Percentiles rank a stretch among this genome's conserved stretches.
These are phyloP conservation scores for Psidium friedrichsthalianum DNA, from an alignment of 345 rosid species.

Conservation along the genomic window DNA sequence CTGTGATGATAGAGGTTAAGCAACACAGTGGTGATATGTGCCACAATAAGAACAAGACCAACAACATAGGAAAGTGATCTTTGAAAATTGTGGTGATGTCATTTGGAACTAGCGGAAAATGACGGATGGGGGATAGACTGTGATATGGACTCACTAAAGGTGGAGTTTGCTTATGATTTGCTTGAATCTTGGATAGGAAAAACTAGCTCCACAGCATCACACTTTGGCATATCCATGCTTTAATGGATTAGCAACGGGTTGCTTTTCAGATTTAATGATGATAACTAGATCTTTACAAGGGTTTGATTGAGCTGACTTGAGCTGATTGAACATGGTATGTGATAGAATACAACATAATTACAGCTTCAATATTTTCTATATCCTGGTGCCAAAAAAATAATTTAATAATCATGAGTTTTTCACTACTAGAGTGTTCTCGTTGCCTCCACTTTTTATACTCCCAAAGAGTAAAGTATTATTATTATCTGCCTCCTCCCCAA, in stretches of 20 bases:
- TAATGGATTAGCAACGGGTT: neutral
- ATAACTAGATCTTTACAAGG: neutral
- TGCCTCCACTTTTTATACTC: neutral
- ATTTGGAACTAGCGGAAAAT: neutral
- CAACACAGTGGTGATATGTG: neutral
- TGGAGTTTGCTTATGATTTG: neutral
- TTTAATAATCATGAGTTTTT: neutral
- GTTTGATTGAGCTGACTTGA: neutral
- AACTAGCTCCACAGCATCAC: neutral
- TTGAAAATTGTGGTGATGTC: neutral
- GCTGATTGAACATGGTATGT: neutral
- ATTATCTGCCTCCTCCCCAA: neutral
- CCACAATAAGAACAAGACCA: neutral
- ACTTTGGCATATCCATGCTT: neutral
- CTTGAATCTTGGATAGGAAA: neutral
- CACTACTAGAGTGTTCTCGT: neutral
- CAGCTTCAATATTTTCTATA: neutral
- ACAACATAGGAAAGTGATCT: neutral
- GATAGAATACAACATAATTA: neutral
- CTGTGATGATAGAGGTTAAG: neutral
- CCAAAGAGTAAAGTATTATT: neutral
- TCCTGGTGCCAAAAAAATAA: neutral
- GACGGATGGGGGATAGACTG: neutral
- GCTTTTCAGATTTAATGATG: neutral
- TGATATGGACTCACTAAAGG: neutral